Conservation (phyloP, 1,139 yeast genomes). For the Eremothecium coryli region DNA sequence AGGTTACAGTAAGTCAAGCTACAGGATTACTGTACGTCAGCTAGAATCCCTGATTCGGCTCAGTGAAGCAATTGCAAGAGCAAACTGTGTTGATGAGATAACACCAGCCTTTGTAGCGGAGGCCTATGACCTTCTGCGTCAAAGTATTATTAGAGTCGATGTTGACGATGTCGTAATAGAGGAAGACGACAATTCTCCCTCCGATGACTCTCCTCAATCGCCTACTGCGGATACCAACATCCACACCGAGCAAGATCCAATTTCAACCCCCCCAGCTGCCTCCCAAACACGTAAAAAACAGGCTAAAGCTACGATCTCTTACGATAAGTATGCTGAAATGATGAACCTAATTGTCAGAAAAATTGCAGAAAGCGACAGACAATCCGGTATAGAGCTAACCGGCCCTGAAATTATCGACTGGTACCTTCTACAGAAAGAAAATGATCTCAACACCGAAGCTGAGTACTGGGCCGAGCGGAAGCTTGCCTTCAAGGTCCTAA, state of each 20-base stretch:
- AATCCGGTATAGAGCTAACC: slow-evolving; percentile 54
- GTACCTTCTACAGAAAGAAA: slow-evolving; percentile 72
- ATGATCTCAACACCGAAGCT: slow-evolving; percentile 57
- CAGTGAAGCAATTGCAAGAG: slow-evolving; percentile 94
- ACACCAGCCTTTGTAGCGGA: slow-evolving; percentile 85
- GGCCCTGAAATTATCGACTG: slow-evolving; percentile 65
- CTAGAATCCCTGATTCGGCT: slow-evolving; percentile 88
- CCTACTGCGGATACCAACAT: no score
- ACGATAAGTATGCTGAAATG: slow-evolving; percentile 78
- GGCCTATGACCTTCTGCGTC: slow-evolving; percentile 83
- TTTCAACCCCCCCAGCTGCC: background rate
- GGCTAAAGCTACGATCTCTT: slow-evolving; percentile 52
- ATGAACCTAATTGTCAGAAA: slow-evolving; percentile 71
- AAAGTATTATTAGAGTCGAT: slow-evolving; percentile 88
- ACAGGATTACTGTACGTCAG: slow-evolving; percentile 94
- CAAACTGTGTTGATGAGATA: slow-evolving; percentile 86
- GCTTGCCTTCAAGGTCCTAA: slow-evolving; percentile 70
- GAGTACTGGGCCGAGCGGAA: slow-evolving; percentile 65
- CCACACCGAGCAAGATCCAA: slow-evolving; percentile 1
- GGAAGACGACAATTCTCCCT: slow-evolving; percentile 43
- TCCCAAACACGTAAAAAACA: slow-evolving; percentile 9
- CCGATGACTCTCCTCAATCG: slow-evolving; percentile 1
- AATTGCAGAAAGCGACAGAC: slow-evolving; percentile 45
- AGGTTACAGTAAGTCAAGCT: slow-evolving; percentile 67
- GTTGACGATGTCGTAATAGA: slow-evolving; percentile 87